Percentiles rank a stretch among this genome's conserved stretches.
Conservation (phyloP, 305 asterid genomes). For the Rubia balearica region DNA sequence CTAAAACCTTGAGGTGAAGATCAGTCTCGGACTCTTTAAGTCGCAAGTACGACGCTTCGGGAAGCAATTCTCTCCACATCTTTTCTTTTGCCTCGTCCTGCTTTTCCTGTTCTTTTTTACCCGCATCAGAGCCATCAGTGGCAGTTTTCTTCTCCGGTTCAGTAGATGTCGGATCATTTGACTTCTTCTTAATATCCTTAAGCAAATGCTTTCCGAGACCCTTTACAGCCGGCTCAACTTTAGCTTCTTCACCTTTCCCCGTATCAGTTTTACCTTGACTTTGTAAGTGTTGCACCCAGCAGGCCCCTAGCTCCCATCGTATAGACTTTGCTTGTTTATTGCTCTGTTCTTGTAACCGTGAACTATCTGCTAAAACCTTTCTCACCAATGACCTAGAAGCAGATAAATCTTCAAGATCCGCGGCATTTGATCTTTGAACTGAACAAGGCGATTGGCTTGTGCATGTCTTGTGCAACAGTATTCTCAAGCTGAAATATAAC, state of each 20-base stretch:
- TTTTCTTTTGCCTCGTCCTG: slow-evolving; percentile 48
- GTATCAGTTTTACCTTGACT: slow-evolving; percentile 75
- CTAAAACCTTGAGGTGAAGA: slow-evolving; percentile 73
- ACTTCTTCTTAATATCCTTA: slow-evolving; percentile 73
- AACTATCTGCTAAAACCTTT: slow-evolving; percentile 68
- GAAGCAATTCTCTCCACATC: slow-evolving; percentile 47
- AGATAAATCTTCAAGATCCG: slow-evolving; percentile 46
- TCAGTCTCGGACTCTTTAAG: slow-evolving; percentile 84
- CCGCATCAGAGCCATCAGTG: slow-evolving; percentile 30
- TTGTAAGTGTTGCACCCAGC: slow-evolving; percentile 97
- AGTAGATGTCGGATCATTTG: slow-evolving; percentile 40
- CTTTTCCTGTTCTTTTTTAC: slow-evolving; percentile 61
- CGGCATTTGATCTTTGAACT: slow-evolving; percentile 29
- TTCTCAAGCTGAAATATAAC: slow-evolving; percentile 54
- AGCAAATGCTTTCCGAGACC: slow-evolving; percentile 82
- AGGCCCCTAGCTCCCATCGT: slow-evolving; percentile 99
- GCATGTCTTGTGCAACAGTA: slow-evolving; percentile 64
- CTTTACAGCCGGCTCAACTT: slow-evolving; percentile 91
- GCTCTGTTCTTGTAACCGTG: slow-evolving; percentile 65
- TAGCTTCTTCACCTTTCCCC: slow-evolving; percentile 80
- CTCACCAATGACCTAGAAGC: slow-evolving; percentile 61
- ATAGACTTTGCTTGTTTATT: slow-evolving; percentile 43
- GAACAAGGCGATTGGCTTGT: slow-evolving; percentile 49
- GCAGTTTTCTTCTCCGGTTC: slow-evolving; percentile 38
- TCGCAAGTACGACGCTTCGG: slow-evolving; percentile 64